Conservation (phyloP, 1,139 yeast species). For the Diutina neorugosa region DNA sequence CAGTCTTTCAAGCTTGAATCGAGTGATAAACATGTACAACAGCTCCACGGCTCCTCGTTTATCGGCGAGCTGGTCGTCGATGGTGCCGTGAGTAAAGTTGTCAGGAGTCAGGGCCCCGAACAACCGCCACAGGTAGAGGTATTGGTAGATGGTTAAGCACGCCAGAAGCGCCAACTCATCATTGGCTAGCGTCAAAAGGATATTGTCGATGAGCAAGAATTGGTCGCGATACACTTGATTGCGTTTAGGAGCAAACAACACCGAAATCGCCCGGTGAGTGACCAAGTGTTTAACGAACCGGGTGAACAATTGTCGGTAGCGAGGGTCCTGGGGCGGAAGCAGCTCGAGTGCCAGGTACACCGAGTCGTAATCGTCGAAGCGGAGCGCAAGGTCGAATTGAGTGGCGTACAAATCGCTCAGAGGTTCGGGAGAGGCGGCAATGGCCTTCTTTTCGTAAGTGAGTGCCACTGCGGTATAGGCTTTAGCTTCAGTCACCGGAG, state of each 20-base stretch:
- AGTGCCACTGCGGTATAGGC: neutral
- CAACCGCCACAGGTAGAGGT: slow-evolving; percentile 2
- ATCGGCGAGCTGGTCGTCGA: slow-evolving; percentile 2
- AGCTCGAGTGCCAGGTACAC: neutral
- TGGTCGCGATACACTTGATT: slow-evolving; percentile 15
- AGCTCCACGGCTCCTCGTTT: slow-evolving; percentile 10
- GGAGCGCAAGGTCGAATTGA: neutral
- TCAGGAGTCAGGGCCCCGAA: neutral
- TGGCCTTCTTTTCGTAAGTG: neutral
- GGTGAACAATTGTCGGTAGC: slow-evolving; percentile 1
- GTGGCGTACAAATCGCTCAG: neutral
- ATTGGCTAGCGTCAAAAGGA: slow-evolving; percentile 28
- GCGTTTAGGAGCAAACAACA: slow-evolving; percentile 10
- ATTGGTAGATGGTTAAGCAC: neutral
- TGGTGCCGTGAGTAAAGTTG: neutral
- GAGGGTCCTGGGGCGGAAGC: neutral
- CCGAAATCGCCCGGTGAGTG: slow-evolving; percentile 10
- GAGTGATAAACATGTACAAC: slow-evolving; percentile 38
- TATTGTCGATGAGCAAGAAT: slow-evolving; percentile 25
- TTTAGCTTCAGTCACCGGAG: neutral
- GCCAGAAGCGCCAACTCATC: slow-evolving; percentile 10
- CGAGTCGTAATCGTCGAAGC: neutral
- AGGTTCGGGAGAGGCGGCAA: neutral
- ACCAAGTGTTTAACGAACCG: slow-evolving; percentile 7
- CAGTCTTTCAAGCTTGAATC: slow-evolving; percentile 21